These are phyloP conservation scores for Paecilomyces niveus DNA, from an alignment of 2,329 filamentous ascomycete genomes.

Conservation along the genomic window DNA sequence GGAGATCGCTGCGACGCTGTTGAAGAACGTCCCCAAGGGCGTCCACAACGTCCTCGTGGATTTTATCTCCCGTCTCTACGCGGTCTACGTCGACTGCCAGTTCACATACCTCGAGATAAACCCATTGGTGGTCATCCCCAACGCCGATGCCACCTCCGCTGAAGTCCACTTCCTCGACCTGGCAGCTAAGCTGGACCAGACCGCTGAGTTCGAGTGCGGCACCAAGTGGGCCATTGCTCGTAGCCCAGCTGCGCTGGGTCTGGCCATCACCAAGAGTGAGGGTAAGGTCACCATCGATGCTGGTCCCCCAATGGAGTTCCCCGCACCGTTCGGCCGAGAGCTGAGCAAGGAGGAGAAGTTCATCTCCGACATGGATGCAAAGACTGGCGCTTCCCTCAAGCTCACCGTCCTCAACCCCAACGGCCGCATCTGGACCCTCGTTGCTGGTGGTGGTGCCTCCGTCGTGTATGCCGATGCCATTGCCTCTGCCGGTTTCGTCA, in stretches of 20 bases:
- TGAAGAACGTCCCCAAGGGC: conserved; percentile 90
- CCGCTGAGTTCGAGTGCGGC: conserved; percentile 98
- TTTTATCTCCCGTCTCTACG: conserved; percentile 97
- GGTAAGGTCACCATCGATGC: conserved; percentile 89
- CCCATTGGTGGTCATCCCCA: conserved; percentile 95
- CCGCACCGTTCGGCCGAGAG: conserved; percentile 96
- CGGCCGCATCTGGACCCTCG: conserved; percentile 95
- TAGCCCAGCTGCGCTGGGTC: conserved; percentile 78
- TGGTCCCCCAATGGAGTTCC: conserved; percentile 97
- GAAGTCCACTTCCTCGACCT: conserved; percentile 97
- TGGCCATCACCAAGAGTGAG: conserved; percentile 58
- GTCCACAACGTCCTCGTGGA: conserved; percentile 97
- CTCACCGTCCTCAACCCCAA: conserved; percentile 88
- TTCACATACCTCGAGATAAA: conserved; percentile 99
- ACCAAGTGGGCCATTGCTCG: conserved; percentile 98
- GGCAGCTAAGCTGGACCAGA: conserved; percentile 97
- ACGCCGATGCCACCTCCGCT: conserved; percentile 82
- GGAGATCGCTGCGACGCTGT: conserved; percentile 73
- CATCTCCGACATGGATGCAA: conserved; percentile 96
- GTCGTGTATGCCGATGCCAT: conserved; percentile 99
- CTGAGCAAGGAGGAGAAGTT: conserved; percentile 98
- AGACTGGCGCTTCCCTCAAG: conserved; percentile 98
- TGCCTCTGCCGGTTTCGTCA: conserved; percentile 87
- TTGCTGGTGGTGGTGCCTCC: conserved; percentile 98
- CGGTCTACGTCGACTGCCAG: conserved; percentile 98